These are phyloP conservation scores for Xanthoconium purpureum DNA, from an alignment of 768 basidiomycete species.

Conservation along the genomic window DNA sequence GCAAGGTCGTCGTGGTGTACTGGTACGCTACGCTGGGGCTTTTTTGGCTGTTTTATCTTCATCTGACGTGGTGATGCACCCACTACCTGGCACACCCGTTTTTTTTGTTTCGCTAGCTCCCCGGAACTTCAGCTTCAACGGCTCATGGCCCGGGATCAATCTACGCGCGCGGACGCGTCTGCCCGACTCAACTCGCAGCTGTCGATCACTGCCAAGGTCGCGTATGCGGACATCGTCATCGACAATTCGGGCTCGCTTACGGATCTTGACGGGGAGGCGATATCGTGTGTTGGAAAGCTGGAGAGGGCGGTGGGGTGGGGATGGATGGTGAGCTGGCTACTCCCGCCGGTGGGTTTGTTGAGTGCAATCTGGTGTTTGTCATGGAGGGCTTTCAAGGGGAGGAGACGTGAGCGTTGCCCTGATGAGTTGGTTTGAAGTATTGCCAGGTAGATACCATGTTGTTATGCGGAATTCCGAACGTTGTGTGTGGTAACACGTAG, in stretches of 20 bases:
- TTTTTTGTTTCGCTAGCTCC: slow-evolving; percentile 53
- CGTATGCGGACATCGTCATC: slow-evolving; percentile 81
- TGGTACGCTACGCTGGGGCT: slow-evolving; percentile 60
- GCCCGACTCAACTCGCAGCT: slow-evolving; percentile 79
- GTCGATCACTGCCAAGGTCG: slow-evolving; percentile 71
- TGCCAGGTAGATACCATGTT: background rate
- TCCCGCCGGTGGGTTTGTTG: slow-evolving; percentile 53
- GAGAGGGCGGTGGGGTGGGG: slow-evolving; percentile 50
- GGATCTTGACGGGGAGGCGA: slow-evolving; percentile 55
- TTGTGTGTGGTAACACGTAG: no score
- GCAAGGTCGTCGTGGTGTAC: slow-evolving; percentile 83
- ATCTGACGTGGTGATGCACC: background rate
- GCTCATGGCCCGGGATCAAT: slow-evolving; percentile 72
- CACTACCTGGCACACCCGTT: no score
- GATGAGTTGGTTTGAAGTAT: background rate
- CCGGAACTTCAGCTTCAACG: slow-evolving; percentile 80
- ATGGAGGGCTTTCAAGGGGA: slow-evolving; percentile 33
- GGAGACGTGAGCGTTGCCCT: slow-evolving; percentile 3
- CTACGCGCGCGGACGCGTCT: slow-evolving; percentile 62
- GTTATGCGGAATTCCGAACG: background rate
- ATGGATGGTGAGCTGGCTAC: slow-evolving; percentile 62
- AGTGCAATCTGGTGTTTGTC: slow-evolving; percentile 41
- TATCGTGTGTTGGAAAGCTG: slow-evolving; percentile 41
- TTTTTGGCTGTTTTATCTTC: background rate
- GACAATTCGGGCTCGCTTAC: slow-evolving; percentile 81